Evolutionary conservation across 306 rosid genomes (phyloP).

Genomic region (Alnus rubra): DNA sequence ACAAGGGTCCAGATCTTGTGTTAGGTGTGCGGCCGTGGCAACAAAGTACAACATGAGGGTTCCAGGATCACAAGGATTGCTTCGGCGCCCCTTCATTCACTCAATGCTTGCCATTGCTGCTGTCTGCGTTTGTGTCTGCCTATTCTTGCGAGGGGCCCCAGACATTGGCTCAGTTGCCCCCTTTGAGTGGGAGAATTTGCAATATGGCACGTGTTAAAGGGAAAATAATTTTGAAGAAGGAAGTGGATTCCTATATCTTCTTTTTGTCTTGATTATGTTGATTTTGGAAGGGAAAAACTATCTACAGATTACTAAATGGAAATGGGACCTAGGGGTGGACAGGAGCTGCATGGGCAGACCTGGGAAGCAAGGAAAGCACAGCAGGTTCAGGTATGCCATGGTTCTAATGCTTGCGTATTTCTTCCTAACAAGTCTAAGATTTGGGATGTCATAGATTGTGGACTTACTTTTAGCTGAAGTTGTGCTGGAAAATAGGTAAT

Average conservation of each 20-base stretch:
- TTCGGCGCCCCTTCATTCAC: constrained; percentile 72
- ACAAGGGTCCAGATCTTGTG: constrained; percentile 56
- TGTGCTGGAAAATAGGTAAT: constrained; percentile 25
- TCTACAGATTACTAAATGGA: not conserved
- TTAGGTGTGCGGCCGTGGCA: constrained; percentile 61
- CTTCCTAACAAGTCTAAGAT: constrained; percentile 5
- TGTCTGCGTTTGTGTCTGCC: constrained; percentile 89
- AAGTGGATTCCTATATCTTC: constrained; percentile 3
- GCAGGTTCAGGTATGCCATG: constrained; percentile 3
- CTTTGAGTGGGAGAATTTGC: constrained; percentile 84
- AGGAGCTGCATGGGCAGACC: not conserved
- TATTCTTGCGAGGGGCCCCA: constrained; percentile 76
- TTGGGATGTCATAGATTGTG: constrained; percentile 23
- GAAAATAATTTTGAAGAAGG: constrained; percentile 20
- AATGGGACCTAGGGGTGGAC: not conserved
- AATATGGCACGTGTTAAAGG: constrained; percentile 54
- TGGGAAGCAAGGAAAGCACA: not conserved
- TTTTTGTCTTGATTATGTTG: not conserved
- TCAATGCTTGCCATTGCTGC: constrained; percentile 88
- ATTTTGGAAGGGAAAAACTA: not conserved
- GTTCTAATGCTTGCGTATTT: constrained; percentile 5
- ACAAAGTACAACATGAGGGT: constrained; percentile 44
- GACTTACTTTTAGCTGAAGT: constrained; percentile 19
- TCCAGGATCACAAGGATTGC: constrained; percentile 61
- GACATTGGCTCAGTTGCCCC: constrained; percentile 68